Evolutionary conservation across 345 rosid genomes (phyloP), one percentile per base, ranked within the genome.

Genomic region (Eucalyptus tenuipes): DNA sequence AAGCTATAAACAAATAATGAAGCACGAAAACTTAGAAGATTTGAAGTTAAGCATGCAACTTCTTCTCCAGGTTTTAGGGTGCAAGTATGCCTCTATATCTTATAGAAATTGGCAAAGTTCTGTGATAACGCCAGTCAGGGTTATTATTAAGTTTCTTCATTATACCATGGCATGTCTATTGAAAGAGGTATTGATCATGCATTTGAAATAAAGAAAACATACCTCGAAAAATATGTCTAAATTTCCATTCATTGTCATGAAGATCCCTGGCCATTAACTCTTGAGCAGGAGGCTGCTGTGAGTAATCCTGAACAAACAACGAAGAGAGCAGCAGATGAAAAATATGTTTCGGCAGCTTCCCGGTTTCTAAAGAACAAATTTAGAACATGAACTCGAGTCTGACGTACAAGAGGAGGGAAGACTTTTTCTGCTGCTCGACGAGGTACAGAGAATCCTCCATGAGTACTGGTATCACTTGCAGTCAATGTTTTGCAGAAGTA

Each of bases 371-470:
- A 87, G 52, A 59, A 57, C 40, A 44, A 17, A 61, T 37, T 18
- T n/a, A 40, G 13, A 64, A 57, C 47, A 3, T 42, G 24, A 48
- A 53, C 33, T 45, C 12, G 85, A 80, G 85, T 49, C 89, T 40
- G 87, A 87, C 94, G 22, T 88, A 93, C 95, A 88, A 93, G 95
- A 61, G 94, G 93, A 45, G 95, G 95, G 80, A 93, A 93, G 47
- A 93, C 93, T 91, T 93, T 93, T 88, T 93, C 95, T 75, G 95
- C 95, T 15, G 95, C 92, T 24, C 95, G 94, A 14, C 95, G 95
- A 87, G 95, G 95, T 42, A 93, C 95, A 49, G 95, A 93, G 91
- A 93, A 93, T 86, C 95, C 95, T 49, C 95, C 95, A 85, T 93
- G 94, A 33, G 94, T 93, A 85, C 94, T 93, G 66, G 94, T 93